Evolutionary conservation across 2,329 filamentous ascomycete genomes (phyloP).

Genomic region (Byssochlamys sp.): DNA sequence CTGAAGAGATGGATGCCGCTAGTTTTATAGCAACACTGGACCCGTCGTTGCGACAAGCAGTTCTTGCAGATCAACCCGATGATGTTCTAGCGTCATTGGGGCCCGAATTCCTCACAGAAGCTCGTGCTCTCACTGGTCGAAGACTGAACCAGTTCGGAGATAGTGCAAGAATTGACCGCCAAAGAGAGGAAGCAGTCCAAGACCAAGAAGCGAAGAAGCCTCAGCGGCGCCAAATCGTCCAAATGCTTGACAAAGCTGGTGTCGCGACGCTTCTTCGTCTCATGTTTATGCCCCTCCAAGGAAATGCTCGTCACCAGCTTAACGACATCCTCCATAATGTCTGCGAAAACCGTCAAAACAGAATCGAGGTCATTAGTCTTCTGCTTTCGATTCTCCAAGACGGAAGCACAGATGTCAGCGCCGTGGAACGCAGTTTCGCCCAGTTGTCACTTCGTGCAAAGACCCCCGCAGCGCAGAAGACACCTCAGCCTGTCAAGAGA

Average conservation of each 20-base stretch:
- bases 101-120: constrained; percentile 76
- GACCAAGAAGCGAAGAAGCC: constrained; percentile 51
- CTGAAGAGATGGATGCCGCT: constrained; percentile 80
- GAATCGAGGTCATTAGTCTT: constrained; percentile 85
- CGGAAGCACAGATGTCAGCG: constrained; percentile 82
- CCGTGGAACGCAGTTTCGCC: constrained; percentile 89
- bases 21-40: constrained; percentile 88
- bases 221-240: constrained; percentile 72
- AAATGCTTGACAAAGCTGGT: constrained; percentile 93
- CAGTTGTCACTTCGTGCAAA: constrained; percentile 86
- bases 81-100: constrained; percentile 76
- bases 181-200: constrained; percentile 27
- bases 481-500: constrained; percentile 70
- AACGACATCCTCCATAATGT: constrained; percentile 83
- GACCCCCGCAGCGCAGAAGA: constrained; percentile 67
- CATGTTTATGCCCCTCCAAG: constrained; percentile 93
- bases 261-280: constrained; percentile 92
- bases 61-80: constrained; percentile 84
- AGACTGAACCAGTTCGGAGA: constrained; percentile 47
- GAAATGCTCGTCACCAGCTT: constrained; percentile 71
- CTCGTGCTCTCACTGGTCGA: constrained; percentile 58
- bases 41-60: constrained; percentile 70
- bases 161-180: constrained; percentile 27
- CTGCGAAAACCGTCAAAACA: constrained; percentile 92
- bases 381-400: constrained; percentile 90